Evolutionary conservation across 2,329 filamentous ascomycete genomes (phyloP).

Genomic region (Hirsutella thompsonii): DNA sequence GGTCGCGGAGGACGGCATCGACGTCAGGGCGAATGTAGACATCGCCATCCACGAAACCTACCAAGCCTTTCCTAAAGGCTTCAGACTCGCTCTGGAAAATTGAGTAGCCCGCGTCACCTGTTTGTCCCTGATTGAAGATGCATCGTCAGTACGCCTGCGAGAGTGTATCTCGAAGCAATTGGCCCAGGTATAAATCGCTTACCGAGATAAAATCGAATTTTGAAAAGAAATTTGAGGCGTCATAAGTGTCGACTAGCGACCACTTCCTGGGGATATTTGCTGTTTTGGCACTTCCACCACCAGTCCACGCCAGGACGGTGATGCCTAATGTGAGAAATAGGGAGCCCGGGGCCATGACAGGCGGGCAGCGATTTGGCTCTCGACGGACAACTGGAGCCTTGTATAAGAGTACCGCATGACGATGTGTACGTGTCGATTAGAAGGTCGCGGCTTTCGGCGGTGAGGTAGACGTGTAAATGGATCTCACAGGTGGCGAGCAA

Average conservation of each 20-base stretch:
- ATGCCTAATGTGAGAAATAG: slow-evolving; percentile 22
- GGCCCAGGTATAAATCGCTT: slow-evolving; percentile 4
- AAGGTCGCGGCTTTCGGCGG: neutral
- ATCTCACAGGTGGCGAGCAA: too few relatives aligned
- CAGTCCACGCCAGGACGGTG: slow-evolving; percentile 22
- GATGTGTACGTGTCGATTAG: neutral
- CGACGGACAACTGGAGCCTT: neutral
- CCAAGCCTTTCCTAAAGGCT: slow-evolving; percentile 21
- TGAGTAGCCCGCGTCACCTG: slow-evolving; percentile 56
- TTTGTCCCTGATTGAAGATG: slow-evolving; percentile 16
- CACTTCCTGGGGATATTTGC: slow-evolving; percentile 18
- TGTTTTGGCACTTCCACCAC: slow-evolving; percentile 1
- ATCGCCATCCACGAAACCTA: slow-evolving; percentile 16
- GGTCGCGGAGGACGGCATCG: slow-evolving; percentile 10
- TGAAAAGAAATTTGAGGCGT: slow-evolving; percentile 31
- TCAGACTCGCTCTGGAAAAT: slow-evolving; percentile 28
- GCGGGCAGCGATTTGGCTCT: neutral
- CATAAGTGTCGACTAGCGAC: slow-evolving; percentile 27
- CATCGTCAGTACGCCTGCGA: slow-evolving; percentile 6
- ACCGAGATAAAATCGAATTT: slow-evolving; percentile 31
- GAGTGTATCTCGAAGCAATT: neutral
- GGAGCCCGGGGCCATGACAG: neutral
- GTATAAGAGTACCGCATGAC: neutral
- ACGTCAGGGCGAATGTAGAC: slow-evolving; percentile 28
- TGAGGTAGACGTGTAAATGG: neutral